These are phyloP conservation scores for Puccinia coronata DNA, from an alignment of 1,284 basidiomycete genomes.

Conservation along the genomic window DNA sequence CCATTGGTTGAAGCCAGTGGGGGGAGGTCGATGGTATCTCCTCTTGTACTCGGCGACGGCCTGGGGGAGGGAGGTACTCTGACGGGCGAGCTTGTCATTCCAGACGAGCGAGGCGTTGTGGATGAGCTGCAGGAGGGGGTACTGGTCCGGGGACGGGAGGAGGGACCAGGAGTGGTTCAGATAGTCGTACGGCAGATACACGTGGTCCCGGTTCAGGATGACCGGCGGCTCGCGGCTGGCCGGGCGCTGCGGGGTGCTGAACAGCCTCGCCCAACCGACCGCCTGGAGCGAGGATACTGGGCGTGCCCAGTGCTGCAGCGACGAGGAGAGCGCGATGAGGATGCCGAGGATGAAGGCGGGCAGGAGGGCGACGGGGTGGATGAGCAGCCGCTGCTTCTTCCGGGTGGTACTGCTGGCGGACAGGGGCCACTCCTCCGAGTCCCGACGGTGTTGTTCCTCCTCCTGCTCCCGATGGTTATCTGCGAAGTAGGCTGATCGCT, in stretches of 20 bases:
- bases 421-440: too few relatives aligned
- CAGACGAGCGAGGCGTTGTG: slow-evolving; percentile 53
- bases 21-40: slow-evolving; percentile 60
- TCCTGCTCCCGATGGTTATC: not conserved
- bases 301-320: not conserved
- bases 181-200: slow-evolving; percentile 39
- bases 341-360: slow-evolving; percentile 37
- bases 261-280: not conserved
- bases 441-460: not conserved
- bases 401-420: too few relatives aligned
- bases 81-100: slow-evolving; percentile 54
- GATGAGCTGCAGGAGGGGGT: slow-evolving; percentile 56
- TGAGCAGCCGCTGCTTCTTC: not conserved
- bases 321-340: too few relatives aligned
- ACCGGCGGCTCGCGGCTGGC: not conserved
- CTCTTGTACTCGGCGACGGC: slow-evolving; percentile 60
- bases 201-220: slow-evolving; percentile 24
- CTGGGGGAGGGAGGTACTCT: slow-evolving; percentile 59
- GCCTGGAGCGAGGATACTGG: not conserved
- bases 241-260: not conserved
- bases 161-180: slow-evolving; percentile 51
- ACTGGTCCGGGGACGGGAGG: slow-evolving; percentile 52
- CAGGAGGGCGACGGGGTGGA: slow-evolving; percentile 25
- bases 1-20: slow-evolving; percentile 61
- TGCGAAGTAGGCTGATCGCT: not conserved